These are phyloP conservation scores for Fusarium kyushuense DNA, from an alignment of 2,329 filamentous ascomycete species.

Conservation along the genomic window DNA sequence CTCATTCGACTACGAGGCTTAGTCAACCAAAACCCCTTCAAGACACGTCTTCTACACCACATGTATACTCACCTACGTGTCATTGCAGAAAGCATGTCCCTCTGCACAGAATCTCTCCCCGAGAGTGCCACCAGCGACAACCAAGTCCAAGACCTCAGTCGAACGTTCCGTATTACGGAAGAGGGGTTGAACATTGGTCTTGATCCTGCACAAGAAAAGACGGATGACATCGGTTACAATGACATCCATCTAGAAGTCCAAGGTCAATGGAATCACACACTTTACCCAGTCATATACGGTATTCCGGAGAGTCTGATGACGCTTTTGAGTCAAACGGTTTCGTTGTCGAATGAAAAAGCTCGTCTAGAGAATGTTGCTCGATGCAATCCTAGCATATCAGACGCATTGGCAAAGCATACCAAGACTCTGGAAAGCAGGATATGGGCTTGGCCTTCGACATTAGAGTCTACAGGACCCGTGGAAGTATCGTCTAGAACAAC, in stretches of 20 bases:
- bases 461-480: conserved; percentile 17
- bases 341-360: conserved; percentile 58
- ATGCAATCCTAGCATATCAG: conserved; percentile 42
- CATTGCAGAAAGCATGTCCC: conserved; percentile 57
- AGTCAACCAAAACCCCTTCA: conserved; percentile 55
- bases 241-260: conserved; percentile 59
- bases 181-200: conserved; percentile 49
- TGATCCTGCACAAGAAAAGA: conserved; percentile 47
- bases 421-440: conserved; percentile 51
- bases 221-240: conserved; percentile 56
- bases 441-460: conserved; percentile 47
- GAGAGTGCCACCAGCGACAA: neutral
- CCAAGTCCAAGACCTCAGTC: neutral
- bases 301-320: conserved; percentile 58
- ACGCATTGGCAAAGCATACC: conserved; percentile 47
- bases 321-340: conserved; percentile 57
- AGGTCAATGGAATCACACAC: conserved; percentile 54
- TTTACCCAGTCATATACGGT: conserved; percentile 60
- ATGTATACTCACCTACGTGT: conserved; percentile 61
- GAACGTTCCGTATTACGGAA: conserved; percentile 49
- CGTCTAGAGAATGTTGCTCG: conserved; percentile 43
- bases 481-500: neutral
- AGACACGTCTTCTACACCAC: conserved; percentile 59
- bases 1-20: conserved; percentile 56
- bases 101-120: conserved; percentile 11